phyloP scores from a whole-genome alignment of 2,329 filamentous ascomycete genomes.

The Colletotrichum theobromicola region DNA sequence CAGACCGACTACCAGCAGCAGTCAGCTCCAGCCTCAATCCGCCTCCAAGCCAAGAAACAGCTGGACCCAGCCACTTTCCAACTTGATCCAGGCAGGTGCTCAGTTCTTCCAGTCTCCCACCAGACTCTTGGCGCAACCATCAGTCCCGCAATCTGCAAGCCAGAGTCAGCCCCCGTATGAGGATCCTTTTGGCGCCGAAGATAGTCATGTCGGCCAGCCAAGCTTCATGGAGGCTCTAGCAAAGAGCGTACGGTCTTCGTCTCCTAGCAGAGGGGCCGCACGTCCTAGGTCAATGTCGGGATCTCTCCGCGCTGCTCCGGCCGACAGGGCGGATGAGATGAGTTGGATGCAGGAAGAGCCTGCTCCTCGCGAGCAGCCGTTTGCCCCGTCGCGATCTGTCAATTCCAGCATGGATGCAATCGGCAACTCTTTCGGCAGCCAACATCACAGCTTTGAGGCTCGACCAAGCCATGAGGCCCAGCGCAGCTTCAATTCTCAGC shows the following conservation, averaged over 20 bases:
- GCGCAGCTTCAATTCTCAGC: not conserved
- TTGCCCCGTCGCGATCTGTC: not conserved
- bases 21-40: constrained; percentile 15
- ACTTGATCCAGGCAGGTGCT: constrained; percentile 19
- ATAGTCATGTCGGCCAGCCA: constrained; percentile 30
- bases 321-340: constrained; percentile 41
- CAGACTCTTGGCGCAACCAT: not conserved
- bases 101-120: constrained; percentile 20
- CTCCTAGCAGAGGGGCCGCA: not conserved
- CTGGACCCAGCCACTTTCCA: constrained; percentile 19
- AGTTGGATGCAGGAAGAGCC: constrained; percentile 43
- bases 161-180: constrained; percentile 25
- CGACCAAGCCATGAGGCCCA: not conserved
- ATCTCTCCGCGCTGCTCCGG: constrained; percentile 1
- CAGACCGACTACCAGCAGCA: constrained; percentile 29
- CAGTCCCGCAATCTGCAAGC: not conserved
- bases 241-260: constrained; percentile 25
- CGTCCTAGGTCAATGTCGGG: constrained; percentile 1
- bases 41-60: constrained; percentile 11
- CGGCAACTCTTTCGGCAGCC: not conserved
- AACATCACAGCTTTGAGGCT: not conserved
- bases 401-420: constrained; percentile 11
- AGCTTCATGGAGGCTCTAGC: constrained; percentile 38
- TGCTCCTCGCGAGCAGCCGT: constrained; percentile 16
- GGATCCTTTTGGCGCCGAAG: constrained; percentile 32